Evolutionary conservation across 768 basidiomycete genomes (phyloP), one percentile per base, ranked within the genome.

Genomic region (Xanthoconium purpureum): DNA sequence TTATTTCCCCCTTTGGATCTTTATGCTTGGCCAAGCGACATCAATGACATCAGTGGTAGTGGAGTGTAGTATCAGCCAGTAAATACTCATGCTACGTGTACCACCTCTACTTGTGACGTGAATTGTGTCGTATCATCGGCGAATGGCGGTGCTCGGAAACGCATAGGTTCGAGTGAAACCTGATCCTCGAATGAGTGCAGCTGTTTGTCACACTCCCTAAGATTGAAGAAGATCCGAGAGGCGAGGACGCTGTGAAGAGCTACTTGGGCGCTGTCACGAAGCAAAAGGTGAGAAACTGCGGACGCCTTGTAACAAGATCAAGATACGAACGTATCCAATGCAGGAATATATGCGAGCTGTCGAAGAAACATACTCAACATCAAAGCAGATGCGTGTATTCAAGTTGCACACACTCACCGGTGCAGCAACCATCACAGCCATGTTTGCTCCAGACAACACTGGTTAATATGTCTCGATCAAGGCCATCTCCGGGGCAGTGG

Each of bases 201-300:
- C 17, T 48, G 38, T 39, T 30, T 42, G 33, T 66, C 60, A 30
- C 63, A 65, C 20, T 60, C 43, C 24, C 51, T 58, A 5, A 72
- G 68, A 40, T 61, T 65, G 61, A 69, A 72, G 33, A 69, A 64
- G 20, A 69, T 72, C 20, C 70, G 60, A 45, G 56, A 63, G 30
- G 65, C 58, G 11, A 69, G 59, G 13, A 72, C 44, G 28, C 68
- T 46, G 12, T 70, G 68, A 35, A 69, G 33, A 2, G 63, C 70
- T 30, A 72, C 55, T 40, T 70, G 68, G 3, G 68, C 69, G 15
- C 67, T 69, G 33, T 60, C 20, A 14, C 11, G 9, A 32, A 46
- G 20, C 3, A 39, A 30, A 30, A 20, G n/a, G 43, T 68, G 11
- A 67, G 59, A 55, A 37, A 56, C 11, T 1, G 10, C 2, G 1